Evolutionary conservation across 2,329 filamentous ascomycete species (phyloP), one percentile per base, ranked within the genome.

Genomic region (Zasmidium angulare): DNA sequence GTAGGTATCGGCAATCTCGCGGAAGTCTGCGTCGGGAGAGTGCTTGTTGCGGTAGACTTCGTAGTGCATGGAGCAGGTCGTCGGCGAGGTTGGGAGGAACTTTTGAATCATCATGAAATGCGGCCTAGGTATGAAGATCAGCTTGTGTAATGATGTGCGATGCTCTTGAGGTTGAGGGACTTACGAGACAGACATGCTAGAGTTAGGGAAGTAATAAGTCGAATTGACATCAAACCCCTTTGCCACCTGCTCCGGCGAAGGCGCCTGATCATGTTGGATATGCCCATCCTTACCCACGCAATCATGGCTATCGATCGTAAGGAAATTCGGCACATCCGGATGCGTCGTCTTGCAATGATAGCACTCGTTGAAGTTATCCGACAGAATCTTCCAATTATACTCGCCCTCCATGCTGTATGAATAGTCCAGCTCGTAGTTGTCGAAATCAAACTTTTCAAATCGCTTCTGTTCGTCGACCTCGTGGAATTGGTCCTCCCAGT

Each of bases 341-440:
- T 86, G 84, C 1, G 83, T 81, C 0, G 81, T 82, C 53, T 81
- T 79, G 75, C 84, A 86, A 75, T 87, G 84, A 66, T 87, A 88
- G 69, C 84, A 87, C 69, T 85, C 84, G 69, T 88, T 88, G 76
- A 86, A 88, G 75, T 87, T 86, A 68, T 87, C 85, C 14, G 81
- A 80, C 29, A 85, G 71, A 22, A 82, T 80, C 74, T 86, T 86
- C 84, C 84, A 86, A 74, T 86, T 86, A 69, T 81, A 84, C 29
- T 80, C 77, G 0, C 80, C 80, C 51, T 83, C 79, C 78, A 84
- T 81, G 64, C 84, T 78, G 81, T 82, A 86, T 29, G 73, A 72
- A 68, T 86, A 82, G 64, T 86, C 83, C 63, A 85, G 86, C 17
- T 73, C 68, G 68, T 85, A 87, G 53, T 85, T 75, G 0, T 79